Evolutionary conservation across 2,329 filamentous ascomycete species (phyloP).

Genomic region (Dactylellina cionopaga): DNA sequence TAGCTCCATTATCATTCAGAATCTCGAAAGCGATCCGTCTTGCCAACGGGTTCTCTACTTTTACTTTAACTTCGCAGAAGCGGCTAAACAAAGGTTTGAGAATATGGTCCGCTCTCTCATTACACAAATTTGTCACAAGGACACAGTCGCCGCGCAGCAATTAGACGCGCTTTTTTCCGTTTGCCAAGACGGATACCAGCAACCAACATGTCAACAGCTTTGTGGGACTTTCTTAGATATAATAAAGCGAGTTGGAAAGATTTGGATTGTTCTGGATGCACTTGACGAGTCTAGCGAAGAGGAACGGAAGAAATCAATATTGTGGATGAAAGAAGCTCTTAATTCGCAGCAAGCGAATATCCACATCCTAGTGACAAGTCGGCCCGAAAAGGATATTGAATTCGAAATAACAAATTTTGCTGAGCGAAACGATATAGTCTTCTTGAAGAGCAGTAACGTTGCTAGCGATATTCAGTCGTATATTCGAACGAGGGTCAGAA

Average conservation of each 20-base stretch:
- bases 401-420: neutral
- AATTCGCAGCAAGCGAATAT: neutral
- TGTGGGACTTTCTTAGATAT: conserved; percentile 54
- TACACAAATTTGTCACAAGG: conserved; percentile 58
- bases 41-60: conserved; percentile 57
- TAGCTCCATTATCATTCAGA: conserved; percentile 60
- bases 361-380: neutral
- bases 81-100: conserved; percentile 59
- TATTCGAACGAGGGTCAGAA: conserved; percentile 32
- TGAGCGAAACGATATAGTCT: neutral
- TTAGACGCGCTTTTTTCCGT: conserved; percentile 57
- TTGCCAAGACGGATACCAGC: conserved; percentile 54
- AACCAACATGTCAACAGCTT: conserved; percentile 57
- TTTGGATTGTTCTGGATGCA: conserved; percentile 58
- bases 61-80: conserved; percentile 62
- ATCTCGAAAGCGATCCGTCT: conserved; percentile 40
- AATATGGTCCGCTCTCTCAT: conserved; percentile 61
- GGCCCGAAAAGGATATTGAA: neutral
- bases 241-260: conserved; percentile 54
- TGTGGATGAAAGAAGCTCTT: neutral
- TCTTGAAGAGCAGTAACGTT: neutral
- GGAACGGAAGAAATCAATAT: neutral
- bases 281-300: conserved; percentile 56
- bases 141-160: conserved; percentile 29
- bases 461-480: conserved; percentile 9